Conservation (phyloP, 2,329 filamentous ascomycete species). For the Corinectria fuckeliana region DNA sequence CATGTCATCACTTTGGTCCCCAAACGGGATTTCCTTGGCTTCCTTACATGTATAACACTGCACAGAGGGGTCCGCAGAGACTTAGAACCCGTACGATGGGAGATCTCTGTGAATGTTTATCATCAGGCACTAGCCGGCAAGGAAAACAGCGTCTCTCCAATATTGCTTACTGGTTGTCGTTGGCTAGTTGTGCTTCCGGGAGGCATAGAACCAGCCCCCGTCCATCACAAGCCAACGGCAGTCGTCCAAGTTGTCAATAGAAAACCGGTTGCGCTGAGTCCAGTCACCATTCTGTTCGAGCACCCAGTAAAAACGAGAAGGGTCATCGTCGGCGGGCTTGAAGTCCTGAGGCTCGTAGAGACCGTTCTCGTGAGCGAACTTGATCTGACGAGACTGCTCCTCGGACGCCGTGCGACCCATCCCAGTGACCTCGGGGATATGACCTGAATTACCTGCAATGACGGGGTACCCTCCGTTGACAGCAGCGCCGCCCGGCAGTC, state of each 20-base stretch:
- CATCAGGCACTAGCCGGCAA: slow-evolving; percentile 9
- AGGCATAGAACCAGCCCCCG: slow-evolving; percentile 67
- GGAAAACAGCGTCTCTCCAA: background rate
- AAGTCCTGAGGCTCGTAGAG: slow-evolving; percentile 66
- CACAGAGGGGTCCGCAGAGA: background rate
- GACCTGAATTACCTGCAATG: slow-evolving; percentile 50
- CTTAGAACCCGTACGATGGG: background rate
- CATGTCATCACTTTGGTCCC: background rate
- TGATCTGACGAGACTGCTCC: slow-evolving; percentile 53
- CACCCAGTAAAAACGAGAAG: slow-evolving; percentile 65
- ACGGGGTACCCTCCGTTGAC: slow-evolving; percentile 39
- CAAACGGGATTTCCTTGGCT: background rate
- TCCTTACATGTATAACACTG: background rate
- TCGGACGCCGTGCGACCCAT: slow-evolving; percentile 59
- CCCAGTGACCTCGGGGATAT: slow-evolving; percentile 58
- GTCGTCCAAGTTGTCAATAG: slow-evolving; percentile 64
- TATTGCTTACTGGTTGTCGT: slow-evolving; percentile 18
- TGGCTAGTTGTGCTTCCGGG: slow-evolving; percentile 54
- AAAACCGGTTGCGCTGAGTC: slow-evolving; percentile 64
- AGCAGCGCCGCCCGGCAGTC: slow-evolving; percentile 33
- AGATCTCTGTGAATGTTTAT: slow-evolving; percentile 1
- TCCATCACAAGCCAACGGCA: slow-evolving; percentile 66
- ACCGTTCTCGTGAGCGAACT: slow-evolving; percentile 57
- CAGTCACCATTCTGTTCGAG: slow-evolving; percentile 67
- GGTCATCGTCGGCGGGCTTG: slow-evolving; percentile 66